Evolutionary conservation across 495 filamentous ascomycete genomes (phyloP).

Genomic region (Penicillium bovifimosum): DNA sequence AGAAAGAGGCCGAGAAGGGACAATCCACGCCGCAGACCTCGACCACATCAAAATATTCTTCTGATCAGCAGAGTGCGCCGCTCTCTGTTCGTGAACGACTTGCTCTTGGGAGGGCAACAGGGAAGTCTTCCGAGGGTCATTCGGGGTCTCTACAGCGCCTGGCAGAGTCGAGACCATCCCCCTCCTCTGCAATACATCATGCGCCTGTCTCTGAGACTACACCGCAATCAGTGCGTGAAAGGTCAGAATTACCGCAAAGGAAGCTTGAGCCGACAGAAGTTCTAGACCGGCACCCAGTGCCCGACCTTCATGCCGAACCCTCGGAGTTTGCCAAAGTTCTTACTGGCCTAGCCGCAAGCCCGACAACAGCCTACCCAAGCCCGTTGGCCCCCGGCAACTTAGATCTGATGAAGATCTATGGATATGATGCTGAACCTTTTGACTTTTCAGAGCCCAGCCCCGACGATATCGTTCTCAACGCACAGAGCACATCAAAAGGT

Average conservation of each 20-base stretch:
- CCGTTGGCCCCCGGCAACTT: conserved; percentile 35
- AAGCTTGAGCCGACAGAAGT: conserved; percentile 1
- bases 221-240: conserved; percentile 3
- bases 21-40: conserved; percentile 15
- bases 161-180: conserved; percentile 16
- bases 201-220: conserved; percentile 15
- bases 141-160: conserved; percentile 20
- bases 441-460: conserved; percentile 89
- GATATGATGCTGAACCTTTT: conserved; percentile 46
- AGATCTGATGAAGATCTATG: conserved; percentile 50
- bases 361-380: conserved; percentile 33
- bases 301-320: conserved; percentile 41
- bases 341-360: conserved; percentile 41
- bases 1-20: conserved; percentile 61
- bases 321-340: conserved; percentile 69
- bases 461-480: conserved; percentile 82
- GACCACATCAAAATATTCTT: conserved; percentile 8
- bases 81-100: conserved; percentile 37
- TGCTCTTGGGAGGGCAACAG: conserved; percentile 22
- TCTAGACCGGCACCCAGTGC: conserved; percentile 10
- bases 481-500: conserved; percentile 80
- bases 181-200: conserved; percentile 14
- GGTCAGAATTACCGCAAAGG: not conserved
- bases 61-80: conserved; percentile 19
- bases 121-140: conserved; percentile 25